Evolutionary conservation across 805 yeast species (phyloP), one percentile per base, ranked within the genome.

Genomic region (Metschnikowia reukaufii): DNA sequence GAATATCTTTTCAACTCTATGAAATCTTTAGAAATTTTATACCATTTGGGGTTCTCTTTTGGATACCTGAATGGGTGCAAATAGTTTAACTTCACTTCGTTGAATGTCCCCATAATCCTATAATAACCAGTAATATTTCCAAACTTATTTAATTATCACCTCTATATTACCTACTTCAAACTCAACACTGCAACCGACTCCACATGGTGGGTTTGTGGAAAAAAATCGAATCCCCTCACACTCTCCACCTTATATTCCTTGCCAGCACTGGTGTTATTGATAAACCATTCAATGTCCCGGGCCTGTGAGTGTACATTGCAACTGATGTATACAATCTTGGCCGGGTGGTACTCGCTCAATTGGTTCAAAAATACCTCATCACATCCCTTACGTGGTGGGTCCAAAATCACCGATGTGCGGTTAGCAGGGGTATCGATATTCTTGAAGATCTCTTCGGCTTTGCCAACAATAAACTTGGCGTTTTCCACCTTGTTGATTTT

Each of bases 241-340:
- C 92, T 84, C 55, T 88, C 96, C 38, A 94, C 78, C 48, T 69
- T 70, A 70, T 89, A 94, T 33, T 76, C 61, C 6, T 63, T 56
- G 4, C 94, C 94, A 54, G 81, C 72, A 30, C 69, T 74, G 7
- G 92, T 83, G 31, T 82, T 76, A 51, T 77, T 79, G 47, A 91
- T 65, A 60, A 94, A 87, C 73, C 82, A 90, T 56, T 88, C 92
- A 38, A 94, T 64, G 64, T 94, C 99, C 58, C 98, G 76, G 4
- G 98, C 98, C 67, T 94, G 99, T 16, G 97, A 88, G 69, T 92
- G 97, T 40, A 94, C 99, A 62, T 94, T 94, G 74, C 99, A 94
- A 51, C 96, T 88, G 47, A 94, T 87, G 68, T 94, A 94, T n/a
- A 94, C 95, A 45, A 94, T 82, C 57, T 83, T 83, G 13, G 86